Evolutionary conservation across 192 early-diverging fungal species (phyloP), one percentile per base, ranked within the genome.

Genomic region (Gryganskiella cystojenkinii): DNA sequence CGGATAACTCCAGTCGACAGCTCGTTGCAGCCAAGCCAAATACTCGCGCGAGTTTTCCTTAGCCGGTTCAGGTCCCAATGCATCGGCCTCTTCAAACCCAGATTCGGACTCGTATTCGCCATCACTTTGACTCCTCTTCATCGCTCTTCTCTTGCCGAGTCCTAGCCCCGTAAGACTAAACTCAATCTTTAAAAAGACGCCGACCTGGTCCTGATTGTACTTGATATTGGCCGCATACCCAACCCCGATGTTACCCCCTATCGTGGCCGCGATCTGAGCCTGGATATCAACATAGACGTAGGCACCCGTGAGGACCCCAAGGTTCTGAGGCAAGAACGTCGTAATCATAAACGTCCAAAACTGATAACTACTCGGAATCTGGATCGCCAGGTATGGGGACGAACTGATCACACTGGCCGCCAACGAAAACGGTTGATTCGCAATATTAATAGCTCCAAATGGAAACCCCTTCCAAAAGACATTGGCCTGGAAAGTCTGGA

Each of bases 311-410:
- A 73, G 47, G 2, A 73, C 58, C 30, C 64, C 64, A 24, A 74
- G 10, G 34, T 74, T 74, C 33, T 51, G 28, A 0, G 71, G 71
- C 9, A 67, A 22, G 30, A 74, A 74, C n/a, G 40, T 25, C 15
- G 64, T 55, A 17, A 61, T n/a, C 63, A 74, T 67, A 56, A 74
- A 74, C n/a, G 44, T 51, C 71, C 71, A 74, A 28, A 74, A 74
- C 20, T 74, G 34, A 24, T 60, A 73, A 4, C 62, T 60, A 5
- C 45, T 65, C 11, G 71, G 49, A 47, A 73, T 73, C 30, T 65
- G 71, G 47, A 73, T 59, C 17, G 25, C 51, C 46, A 74, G 51
- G 4, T 66, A 22, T 7, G 63, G 64, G 2, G 71, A 53, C 0
- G 71, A 60, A n/a, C 60, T 56, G 17, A 67, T 15, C 3, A 56